Percentiles rank a stretch among this genome's conserved stretches.
Evolutionary conservation across 768 basidiomycete species (phyloP).

Genomic region (Mycena floridula): DNA sequence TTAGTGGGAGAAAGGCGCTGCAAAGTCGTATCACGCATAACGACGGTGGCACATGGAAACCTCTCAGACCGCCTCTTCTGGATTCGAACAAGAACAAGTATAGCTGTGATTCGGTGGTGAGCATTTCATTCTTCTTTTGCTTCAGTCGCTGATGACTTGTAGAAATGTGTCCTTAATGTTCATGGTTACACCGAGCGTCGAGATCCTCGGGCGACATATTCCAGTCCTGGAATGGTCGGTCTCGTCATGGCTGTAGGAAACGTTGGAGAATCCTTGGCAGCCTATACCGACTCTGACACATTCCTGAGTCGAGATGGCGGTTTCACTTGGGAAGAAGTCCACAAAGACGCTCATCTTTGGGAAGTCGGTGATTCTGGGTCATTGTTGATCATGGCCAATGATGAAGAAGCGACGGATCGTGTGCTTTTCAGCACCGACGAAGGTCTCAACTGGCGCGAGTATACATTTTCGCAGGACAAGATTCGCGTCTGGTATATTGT

Average conservation of each 20-base stretch:
- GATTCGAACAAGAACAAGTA: conserved; percentile 78
- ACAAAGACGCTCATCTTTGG: conserved; percentile 97
- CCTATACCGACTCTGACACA: conserved; percentile 86
- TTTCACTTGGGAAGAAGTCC: conserved; percentile 97
- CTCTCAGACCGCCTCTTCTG: conserved; percentile 60
- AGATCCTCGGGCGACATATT: conserved; percentile 90
- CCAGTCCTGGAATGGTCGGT: conserved; percentile 87
- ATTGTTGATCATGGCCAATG: conserved; percentile 88
- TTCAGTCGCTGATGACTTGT: too few species aligned
- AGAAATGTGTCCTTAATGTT: conserved; percentile 83
- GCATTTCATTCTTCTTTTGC: conserved; percentile 7
- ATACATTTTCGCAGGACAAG: conserved; percentile 70
- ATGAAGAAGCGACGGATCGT: conserved; percentile 88
- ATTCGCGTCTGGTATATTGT: conserved; percentile 73
- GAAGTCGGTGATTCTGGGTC: conserved; percentile 98
- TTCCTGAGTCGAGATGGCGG: conserved; percentile 96
- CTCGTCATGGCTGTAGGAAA: conserved; percentile 96
- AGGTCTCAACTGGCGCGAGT: conserved; percentile 83
- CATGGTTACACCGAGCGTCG: conserved; percentile 94
- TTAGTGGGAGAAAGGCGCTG: conserved; percentile 68
- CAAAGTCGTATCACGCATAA: conserved; percentile 93
- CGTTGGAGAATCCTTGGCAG: conserved; percentile 76
- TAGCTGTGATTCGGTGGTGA: conserved; percentile 61
- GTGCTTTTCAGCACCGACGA: conserved; percentile 89
- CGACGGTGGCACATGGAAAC: conserved; percentile 91